Conservation (phyloP, 2,329 filamentous ascomycete genomes). For the Fusarium sulawesiense region DNA sequence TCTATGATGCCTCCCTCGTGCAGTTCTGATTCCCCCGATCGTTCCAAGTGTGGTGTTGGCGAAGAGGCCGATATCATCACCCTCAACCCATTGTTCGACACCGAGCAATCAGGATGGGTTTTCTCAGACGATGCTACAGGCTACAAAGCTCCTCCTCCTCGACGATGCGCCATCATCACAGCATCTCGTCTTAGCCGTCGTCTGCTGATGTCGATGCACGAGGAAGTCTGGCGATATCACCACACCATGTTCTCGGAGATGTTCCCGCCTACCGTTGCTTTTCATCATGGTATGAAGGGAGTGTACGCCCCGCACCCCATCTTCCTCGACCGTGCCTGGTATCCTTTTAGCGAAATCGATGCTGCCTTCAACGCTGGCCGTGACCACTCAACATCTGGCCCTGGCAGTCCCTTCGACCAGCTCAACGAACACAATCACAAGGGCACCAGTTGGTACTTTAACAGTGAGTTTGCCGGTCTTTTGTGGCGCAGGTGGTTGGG, state of each 20-base stretch:
- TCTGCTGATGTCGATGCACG: slow-evolving; percentile 77
- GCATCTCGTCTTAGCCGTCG: slow-evolving; percentile 75
- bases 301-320: slow-evolving; percentile 85
- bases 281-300: slow-evolving; percentile 82
- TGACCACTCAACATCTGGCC: slow-evolving; percentile 73
- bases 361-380: slow-evolving; percentile 81
- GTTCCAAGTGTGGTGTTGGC: slow-evolving; percentile 70
- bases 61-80: slow-evolving; percentile 82
- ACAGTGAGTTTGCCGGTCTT: slow-evolving; percentile 79
- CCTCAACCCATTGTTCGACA: slow-evolving; percentile 81
- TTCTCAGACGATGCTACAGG: slow-evolving; percentile 77
- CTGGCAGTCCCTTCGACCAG: slow-evolving; percentile 73
- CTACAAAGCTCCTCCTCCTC: slow-evolving; percentile 72
- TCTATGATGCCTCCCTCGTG: slow-evolving; percentile 67
- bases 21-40: slow-evolving; percentile 61
- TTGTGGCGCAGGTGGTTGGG: slow-evolving; percentile 84
- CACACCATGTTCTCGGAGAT: slow-evolving; percentile 84
- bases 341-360: slow-evolving; percentile 72
- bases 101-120: slow-evolving; percentile 77
- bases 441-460: slow-evolving; percentile 87
- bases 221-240: slow-evolving; percentile 73
- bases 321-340: slow-evolving; percentile 82
- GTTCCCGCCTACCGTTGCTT: slow-evolving; percentile 76
- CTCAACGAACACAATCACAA: slow-evolving; percentile 85
- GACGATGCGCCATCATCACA: slow-evolving; percentile 78